These are phyloP conservation scores for Aspergillus brasiliensis DNA, from an alignment of 2,329 filamentous ascomycete species.

Conservation along the genomic window DNA sequence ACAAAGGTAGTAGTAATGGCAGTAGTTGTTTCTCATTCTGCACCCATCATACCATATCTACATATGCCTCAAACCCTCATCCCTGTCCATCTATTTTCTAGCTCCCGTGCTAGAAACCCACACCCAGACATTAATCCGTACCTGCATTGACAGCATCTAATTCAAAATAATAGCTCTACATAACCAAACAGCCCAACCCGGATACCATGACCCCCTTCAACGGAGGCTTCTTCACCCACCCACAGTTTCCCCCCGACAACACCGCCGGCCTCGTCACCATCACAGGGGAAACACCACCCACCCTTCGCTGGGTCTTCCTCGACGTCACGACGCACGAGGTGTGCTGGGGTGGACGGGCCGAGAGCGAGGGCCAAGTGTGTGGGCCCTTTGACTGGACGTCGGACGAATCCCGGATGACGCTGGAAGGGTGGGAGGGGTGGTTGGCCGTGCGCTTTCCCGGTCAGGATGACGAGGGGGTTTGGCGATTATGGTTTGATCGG, in stretches of 20 bases:
- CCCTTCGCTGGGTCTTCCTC: constrained; percentile 28
- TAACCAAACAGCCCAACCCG: constrained; percentile 21
- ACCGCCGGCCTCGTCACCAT: constrained; percentile 27
- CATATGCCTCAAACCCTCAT: too few species aligned
- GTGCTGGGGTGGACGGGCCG: constrained; percentile 28
- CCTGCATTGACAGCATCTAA: too few species aligned
- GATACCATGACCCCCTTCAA: constrained; percentile 25
- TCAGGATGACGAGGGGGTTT: constrained; percentile 22
- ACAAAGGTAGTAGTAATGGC: not conserved
- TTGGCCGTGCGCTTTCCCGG: constrained; percentile 26
- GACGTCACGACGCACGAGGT: constrained; percentile 27
- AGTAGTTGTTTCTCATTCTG: not conserved
- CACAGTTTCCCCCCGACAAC: constrained; percentile 26
- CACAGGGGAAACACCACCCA: constrained; percentile 25
- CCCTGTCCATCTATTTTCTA: too few species aligned
- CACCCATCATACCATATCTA: not conserved
- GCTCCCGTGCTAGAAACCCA: too few species aligned
- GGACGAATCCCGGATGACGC: constrained; percentile 22
- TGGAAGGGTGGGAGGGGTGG: constrained; percentile 29
- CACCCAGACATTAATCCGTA: too few species aligned
- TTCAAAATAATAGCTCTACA: constrained; percentile 19
- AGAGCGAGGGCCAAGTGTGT: constrained; percentile 25
- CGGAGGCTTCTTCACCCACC: constrained; percentile 27
- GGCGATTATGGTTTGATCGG: constrained; percentile 29
- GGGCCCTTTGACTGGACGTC: constrained; percentile 27